Percentiles rank a stretch among this genome's conserved stretches.
These are phyloP conservation scores for Thielaviopsis populi DNA, from an alignment of 2,329 filamentous ascomycete species.

Conservation along the genomic window DNA sequence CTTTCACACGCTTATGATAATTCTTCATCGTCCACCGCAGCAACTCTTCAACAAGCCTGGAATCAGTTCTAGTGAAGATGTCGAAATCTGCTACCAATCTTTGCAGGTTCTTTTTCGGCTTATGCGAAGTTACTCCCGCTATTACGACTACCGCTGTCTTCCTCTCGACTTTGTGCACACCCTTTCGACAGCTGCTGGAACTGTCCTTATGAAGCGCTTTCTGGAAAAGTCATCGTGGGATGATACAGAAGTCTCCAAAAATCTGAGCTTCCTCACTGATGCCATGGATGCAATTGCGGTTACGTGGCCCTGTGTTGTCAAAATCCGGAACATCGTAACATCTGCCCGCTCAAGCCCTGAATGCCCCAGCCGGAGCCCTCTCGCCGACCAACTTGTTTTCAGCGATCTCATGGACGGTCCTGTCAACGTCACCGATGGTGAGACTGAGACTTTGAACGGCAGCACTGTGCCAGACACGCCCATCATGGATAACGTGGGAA, in stretches of 20 bases:
- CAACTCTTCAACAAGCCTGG: constrained; percentile 29
- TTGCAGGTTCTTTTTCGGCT: constrained; percentile 31
- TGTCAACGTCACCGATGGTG: background rate
- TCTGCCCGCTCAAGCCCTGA: constrained; percentile 14
- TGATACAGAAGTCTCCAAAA: constrained; percentile 33
- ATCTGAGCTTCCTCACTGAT: constrained; percentile 34
- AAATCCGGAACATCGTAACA: constrained; percentile 27
- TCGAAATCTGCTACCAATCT: constrained; percentile 36
- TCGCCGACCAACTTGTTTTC: background rate
- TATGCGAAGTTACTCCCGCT: constrained; percentile 30
- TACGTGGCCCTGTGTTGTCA: constrained; percentile 32
- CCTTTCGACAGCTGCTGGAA: constrained; percentile 32
- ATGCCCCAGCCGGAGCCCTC: background rate
- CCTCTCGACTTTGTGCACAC: constrained; percentile 36
- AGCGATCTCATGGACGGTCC: constrained; percentile 7
- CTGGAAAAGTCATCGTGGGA: constrained; percentile 28
- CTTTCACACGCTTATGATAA: constrained; percentile 37
- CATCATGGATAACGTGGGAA: background rate
- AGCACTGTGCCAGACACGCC: background rate
- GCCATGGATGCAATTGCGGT: constrained; percentile 38
- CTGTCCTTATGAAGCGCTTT: constrained; percentile 32
- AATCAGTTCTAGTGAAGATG: constrained; percentile 29
- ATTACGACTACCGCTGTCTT: constrained; percentile 30
- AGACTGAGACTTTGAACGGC: background rate
- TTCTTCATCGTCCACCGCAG: constrained; percentile 34